These are phyloP conservation scores for Umbelopsis vinacea DNA, from an alignment of 192 early-diverging fungal species.

Conservation along the genomic window DNA sequence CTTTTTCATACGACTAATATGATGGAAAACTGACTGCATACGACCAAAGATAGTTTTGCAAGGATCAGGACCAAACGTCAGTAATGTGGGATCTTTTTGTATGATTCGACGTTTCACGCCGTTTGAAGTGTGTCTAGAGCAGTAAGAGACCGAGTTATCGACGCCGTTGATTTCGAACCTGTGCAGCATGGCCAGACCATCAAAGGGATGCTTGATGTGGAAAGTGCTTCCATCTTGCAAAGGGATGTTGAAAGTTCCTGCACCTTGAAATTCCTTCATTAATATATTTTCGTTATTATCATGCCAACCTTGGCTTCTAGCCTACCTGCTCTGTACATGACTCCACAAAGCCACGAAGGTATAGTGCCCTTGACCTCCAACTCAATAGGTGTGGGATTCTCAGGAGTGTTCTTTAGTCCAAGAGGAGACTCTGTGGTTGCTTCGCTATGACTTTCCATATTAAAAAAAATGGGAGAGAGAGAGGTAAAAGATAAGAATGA, in stretches of 20 bases:
- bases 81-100: conserved; percentile 36
- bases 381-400: background rate
- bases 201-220: conserved; percentile 44
- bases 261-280: conserved; percentile 17
- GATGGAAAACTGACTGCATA: conserved; percentile 38
- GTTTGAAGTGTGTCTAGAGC: conserved; percentile 40
- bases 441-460: background rate
- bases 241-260: conserved; percentile 38
- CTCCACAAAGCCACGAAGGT: conserved; percentile 39
- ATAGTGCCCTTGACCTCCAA: conserved; percentile 28
- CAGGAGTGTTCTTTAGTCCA: conserved; percentile 41
- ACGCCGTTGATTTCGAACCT: conserved; percentile 34
- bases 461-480: background rate
- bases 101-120: conserved; percentile 38
- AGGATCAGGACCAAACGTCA: conserved; percentile 47
- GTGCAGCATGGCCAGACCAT: conserved; percentile 44
- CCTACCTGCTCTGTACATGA: conserved; percentile 40
- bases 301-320: background rate
- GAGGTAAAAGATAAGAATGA: background rate
- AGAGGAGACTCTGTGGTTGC: conserved; percentile 32
- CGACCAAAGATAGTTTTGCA: conserved; percentile 41
- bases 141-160: conserved; percentile 28
- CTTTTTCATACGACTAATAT: conserved; percentile 32
- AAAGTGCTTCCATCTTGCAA: conserved; percentile 41
- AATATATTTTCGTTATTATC: background rate